Conservation (phyloP, 106 monocot species). For the Iris macrosiphon region DNA sequence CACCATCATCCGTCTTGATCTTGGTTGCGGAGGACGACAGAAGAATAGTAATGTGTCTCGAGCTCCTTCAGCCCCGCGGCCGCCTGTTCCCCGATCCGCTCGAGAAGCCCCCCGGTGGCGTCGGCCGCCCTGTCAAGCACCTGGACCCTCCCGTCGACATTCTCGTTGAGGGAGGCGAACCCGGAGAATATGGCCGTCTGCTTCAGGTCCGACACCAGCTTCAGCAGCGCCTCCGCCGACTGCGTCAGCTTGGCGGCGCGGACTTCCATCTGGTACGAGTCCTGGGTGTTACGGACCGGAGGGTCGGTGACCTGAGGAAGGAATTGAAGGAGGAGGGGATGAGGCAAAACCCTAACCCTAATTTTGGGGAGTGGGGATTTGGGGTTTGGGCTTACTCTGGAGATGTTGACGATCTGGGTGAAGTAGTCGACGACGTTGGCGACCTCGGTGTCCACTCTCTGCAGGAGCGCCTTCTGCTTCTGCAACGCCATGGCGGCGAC, state of each 20-base stretch:
- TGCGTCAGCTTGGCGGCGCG: conserved; percentile 78
- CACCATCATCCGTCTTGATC: too few species aligned
- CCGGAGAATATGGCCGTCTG: conserved; percentile 92
- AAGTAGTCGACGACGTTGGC: conserved; percentile 73
- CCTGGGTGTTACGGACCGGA: conserved; percentile 83
- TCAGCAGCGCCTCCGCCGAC: conserved; percentile 72
- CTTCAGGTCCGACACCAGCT: conserved; percentile 87
- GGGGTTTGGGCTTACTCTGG: conserved; percentile 68
- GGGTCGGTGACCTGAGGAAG: conserved; percentile 63
- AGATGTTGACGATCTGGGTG: conserved; percentile 45
- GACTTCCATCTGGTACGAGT: conserved; percentile 93
- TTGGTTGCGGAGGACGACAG: too few species aligned
- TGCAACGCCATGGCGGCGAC: conserved; percentile 53
- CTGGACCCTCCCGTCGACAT: conserved; percentile 55
- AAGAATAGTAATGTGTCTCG: conserved; percentile 84
- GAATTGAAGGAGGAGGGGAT: too few species aligned
- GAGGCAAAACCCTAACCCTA: too few species aligned
- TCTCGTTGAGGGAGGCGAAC: conserved; percentile 76
- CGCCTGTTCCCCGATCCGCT: conserved; percentile 76
- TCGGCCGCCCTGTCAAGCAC: conserved; percentile 65
- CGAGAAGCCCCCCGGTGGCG: conserved; percentile 44
- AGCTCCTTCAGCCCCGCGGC: conserved; percentile 78
- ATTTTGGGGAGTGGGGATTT: too few species aligned
- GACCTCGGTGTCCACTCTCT: conserved; percentile 63
- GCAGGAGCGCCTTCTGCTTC: conserved; percentile 75